Base-by-base conservation (phyloP, 2,329 filamentous ascomycete species). In the Massarina eburnea region DNA sequence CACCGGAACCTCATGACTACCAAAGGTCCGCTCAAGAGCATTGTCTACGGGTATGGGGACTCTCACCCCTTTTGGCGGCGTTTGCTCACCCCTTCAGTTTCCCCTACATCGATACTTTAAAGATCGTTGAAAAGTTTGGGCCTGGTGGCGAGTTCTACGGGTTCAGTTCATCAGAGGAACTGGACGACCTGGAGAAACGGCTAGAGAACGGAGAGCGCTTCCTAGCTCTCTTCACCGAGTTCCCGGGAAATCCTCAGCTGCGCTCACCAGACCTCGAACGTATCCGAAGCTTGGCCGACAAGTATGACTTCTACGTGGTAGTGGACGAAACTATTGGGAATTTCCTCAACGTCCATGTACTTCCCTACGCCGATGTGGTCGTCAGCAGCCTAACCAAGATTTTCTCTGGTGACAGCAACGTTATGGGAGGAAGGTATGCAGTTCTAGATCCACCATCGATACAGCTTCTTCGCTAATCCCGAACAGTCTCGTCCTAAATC, bases 311-410 rank as follows among this genome's bases (percentile, higher is more conserved):
- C 67, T 87, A 85, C 18, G 84, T 97, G 10, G 88, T 97, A 2
- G 82, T 99, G 2, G 94, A 99, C 70, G 94, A 99, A 71, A 97
- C 94, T 0, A 89, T 99, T 49, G 92, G 92, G 58, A 99, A 94
- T 45, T 96, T 96, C 67, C 84, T 95, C 64, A 99, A 99, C 67
- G 85, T 96, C 59, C 90, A 97, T 66, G 89, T 99, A 3, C 80
- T 99, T 4, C 89, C 87, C 2, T 88, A 86, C 64, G 89, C 90
- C 48, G 94, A 99, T 70, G 79, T 97, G 14, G 89, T 97, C 4
- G 92, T 96, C 45, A 96, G 89, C 76, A 95, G 89, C 66, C 77
- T 99, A 48, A 97, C 94, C 39, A 99, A 99, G 71, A 87, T 97
- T 43, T 99, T 99, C 73, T 95, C 90, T 45, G 94, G 94, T 40